Evolutionary conservation across 805 yeast genomes (phyloP).

Genomic region (Diddensiella transvaalensis): DNA sequence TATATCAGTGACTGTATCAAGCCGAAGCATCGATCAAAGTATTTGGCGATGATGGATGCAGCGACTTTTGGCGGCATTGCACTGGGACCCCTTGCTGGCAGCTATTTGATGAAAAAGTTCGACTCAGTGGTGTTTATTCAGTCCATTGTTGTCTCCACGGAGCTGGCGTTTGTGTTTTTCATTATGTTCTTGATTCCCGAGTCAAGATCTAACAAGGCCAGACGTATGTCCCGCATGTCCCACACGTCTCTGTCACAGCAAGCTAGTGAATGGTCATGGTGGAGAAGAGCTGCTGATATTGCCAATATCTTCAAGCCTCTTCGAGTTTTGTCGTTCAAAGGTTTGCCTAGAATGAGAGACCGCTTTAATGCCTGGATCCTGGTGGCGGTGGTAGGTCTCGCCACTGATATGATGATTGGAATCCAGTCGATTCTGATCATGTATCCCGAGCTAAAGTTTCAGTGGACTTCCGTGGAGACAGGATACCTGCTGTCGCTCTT

Average conservation of each 20-base stretch:
- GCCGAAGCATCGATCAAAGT: constrained; percentile 44
- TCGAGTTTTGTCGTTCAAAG: constrained; percentile 17
- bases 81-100: constrained; percentile 27
- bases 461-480: constrained; percentile 32
- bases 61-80: constrained; percentile 26
- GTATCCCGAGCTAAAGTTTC: constrained; percentile 28
- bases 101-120: constrained; percentile 16
- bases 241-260: constrained; percentile 1
- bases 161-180: constrained; percentile 4
- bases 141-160: constrained; percentile 9
- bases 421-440: constrained; percentile 25
- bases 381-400: constrained; percentile 12
- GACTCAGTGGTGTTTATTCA: constrained; percentile 5
- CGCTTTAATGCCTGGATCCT: constrained; percentile 22
- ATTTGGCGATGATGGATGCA: constrained; percentile 21
- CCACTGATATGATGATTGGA: constrained; percentile 17
- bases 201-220: constrained; percentile 21
- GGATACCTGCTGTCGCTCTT: constrained; percentile 30
- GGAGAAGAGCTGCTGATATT: constrained; percentile 8
- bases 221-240: constrained; percentile 19
- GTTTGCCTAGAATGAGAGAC: constrained; percentile 8
- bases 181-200: constrained; percentile 15
- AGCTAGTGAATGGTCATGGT: background rate
- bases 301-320: constrained; percentile 27
- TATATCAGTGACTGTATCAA: constrained; percentile 70